Percentiles rank a stretch among this genome's conserved stretches.
Conservation (phyloP, 768 basidiomycete genomes). For the Collybia mongolica region DNA sequence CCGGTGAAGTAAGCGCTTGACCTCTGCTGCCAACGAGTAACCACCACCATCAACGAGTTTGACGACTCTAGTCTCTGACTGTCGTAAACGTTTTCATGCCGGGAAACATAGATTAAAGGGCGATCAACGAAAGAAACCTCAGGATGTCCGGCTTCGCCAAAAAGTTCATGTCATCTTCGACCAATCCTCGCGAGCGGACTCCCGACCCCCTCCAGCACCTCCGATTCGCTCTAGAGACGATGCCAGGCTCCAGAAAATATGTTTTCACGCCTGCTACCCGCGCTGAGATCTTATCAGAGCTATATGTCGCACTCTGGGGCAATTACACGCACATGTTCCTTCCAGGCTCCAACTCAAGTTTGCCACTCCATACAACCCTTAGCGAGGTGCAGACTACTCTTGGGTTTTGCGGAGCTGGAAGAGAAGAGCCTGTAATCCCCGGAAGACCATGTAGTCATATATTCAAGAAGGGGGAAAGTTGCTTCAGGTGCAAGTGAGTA, state of each 20-base stretch:
- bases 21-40: background rate
- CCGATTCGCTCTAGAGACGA: conserved; percentile 74
- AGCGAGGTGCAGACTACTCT: conserved; percentile 67
- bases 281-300: conserved; percentile 76
- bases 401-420: conserved; percentile 57
- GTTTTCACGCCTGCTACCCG: conserved; percentile 72
- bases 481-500: conserved; percentile 91
- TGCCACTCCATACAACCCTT: conserved; percentile 63
- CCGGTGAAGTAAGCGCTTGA: background rate
- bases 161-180: conserved; percentile 50
- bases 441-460: conserved; percentile 82
- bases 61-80: too few species aligned
- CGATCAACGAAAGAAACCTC: background rate
- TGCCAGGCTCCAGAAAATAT: conserved; percentile 79
- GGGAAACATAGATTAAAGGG: background rate
- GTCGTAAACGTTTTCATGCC: too few species aligned
- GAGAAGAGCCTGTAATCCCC: conserved; percentile 57
- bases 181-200: conserved; percentile 54
- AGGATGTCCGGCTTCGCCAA: conserved; percentile 33
- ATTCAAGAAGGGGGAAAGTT: conserved; percentile 88
- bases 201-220: conserved; percentile 71
- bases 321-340: conserved; percentile 72
- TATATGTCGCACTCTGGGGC: conserved; percentile 85
- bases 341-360: conserved; percentile 57
- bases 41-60: background rate